Conservation (phyloP, 1,284 basidiomycete genomes). For the Puccinia sorghi region DNA sequence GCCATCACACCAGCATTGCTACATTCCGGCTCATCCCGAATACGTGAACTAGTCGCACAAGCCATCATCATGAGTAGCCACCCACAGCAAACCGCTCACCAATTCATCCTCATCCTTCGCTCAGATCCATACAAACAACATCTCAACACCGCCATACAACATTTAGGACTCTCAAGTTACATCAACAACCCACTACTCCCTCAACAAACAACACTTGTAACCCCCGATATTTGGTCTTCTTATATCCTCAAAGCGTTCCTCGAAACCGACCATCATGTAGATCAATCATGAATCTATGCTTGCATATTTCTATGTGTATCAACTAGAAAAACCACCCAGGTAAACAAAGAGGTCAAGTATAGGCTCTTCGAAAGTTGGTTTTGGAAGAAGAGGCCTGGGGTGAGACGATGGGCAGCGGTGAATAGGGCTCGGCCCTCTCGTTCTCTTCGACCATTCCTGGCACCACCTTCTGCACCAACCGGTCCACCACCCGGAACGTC, state of each 20-base stretch:
- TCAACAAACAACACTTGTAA: not conserved
- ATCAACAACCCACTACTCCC: not conserved
- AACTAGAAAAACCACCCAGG: no score
- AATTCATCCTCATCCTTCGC: not conserved
- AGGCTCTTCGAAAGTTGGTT: not conserved
- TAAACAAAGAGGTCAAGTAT: not conserved
- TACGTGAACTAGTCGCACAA: not conserved
- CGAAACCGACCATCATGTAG: not conserved
- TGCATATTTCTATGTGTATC: no score
- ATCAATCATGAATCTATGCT: no score
- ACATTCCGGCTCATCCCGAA: not conserved
- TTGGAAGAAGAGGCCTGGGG: constrained; percentile 11
- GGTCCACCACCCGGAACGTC: constrained; percentile 52
- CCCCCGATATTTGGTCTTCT: not conserved
- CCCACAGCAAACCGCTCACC: not conserved
- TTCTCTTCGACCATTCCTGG: constrained; percentile 3
- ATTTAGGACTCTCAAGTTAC: not conserved
- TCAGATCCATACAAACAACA: not conserved
- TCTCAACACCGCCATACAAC: not conserved
- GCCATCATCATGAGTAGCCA: not conserved
- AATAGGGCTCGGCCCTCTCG: not conserved
- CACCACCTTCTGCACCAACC: constrained; percentile 18
- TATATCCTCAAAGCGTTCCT: not conserved
- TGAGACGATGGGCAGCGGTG: not conserved
- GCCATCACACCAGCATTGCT: not conserved